These are phyloP conservation scores for Cercospora sojina DNA, from an alignment of 2,329 filamentous ascomycete species.

Conservation along the genomic window DNA sequence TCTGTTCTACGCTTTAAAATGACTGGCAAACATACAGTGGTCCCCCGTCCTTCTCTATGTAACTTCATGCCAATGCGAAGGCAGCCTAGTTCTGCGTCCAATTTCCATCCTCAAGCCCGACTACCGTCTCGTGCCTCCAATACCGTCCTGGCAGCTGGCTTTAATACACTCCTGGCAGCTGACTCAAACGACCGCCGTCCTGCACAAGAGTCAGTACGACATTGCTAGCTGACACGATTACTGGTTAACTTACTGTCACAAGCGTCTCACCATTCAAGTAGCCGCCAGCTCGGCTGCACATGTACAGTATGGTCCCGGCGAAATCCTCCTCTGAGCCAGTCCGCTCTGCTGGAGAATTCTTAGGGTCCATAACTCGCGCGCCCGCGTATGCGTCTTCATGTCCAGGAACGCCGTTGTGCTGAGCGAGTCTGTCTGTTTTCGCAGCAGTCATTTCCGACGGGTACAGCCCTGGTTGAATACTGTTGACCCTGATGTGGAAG, in stretches of 20 bases:
- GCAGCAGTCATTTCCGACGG: slow-evolving; percentile 35
- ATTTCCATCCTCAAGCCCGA: no score
- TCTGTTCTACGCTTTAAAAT: no score
- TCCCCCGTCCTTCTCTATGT: no score
- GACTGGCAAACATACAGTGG: no score
- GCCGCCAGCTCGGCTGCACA: slow-evolving; percentile 63
- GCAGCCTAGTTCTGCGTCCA: no score
- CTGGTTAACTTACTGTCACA: slow-evolving; percentile 45
- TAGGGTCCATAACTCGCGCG: slow-evolving; percentile 53
- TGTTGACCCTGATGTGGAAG: slow-evolving; percentile 50
- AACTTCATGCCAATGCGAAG: no score
- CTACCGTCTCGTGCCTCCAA: not conserved
- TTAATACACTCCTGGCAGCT: slow-evolving; percentile 56
- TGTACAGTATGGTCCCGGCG: slow-evolving; percentile 63
- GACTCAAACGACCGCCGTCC: slow-evolving; percentile 16
- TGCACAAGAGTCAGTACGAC: not conserved
- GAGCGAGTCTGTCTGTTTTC: slow-evolving; percentile 22
- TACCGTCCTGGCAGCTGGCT: not conserved
- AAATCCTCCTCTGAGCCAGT: slow-evolving; percentile 63
- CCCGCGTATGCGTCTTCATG: slow-evolving; percentile 40
- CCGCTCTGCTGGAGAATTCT: slow-evolving; percentile 57
- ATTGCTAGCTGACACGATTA: no score
- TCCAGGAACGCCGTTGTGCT: slow-evolving; percentile 24
- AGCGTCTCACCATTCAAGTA: slow-evolving; percentile 66
- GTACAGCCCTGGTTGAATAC: slow-evolving; percentile 46